Conservation (phyloP, 2,329 filamentous ascomycete species). For the Canariomyces notabilis region DNA sequence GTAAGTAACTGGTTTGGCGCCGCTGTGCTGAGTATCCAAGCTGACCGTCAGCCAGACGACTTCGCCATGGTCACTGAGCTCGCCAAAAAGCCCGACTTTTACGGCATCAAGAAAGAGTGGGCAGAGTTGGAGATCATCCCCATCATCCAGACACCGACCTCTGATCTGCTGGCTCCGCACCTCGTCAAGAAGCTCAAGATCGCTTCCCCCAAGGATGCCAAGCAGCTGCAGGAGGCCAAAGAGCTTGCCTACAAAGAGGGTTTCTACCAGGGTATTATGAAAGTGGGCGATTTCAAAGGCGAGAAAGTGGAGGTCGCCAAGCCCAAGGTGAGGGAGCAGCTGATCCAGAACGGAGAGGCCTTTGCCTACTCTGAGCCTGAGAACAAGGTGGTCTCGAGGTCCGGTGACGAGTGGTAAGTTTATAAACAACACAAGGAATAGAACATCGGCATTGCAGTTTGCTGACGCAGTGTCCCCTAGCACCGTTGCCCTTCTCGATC, state of each 20-base stretch:
- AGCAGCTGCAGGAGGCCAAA: conserved; percentile 88
- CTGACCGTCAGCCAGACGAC: conserved; percentile 54
- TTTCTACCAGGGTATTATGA: conserved; percentile 88
- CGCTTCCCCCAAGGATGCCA: conserved; percentile 88
- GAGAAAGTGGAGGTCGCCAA: conserved; percentile 83
- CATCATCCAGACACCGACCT: conserved; percentile 84
- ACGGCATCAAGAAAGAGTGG: conserved; percentile 96
- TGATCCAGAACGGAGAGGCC: conserved; percentile 58
- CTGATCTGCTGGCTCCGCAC: conserved; percentile 74
- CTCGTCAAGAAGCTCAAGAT: conserved; percentile 94
- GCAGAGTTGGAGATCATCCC: conserved; percentile 83
- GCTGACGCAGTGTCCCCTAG: conserved; percentile 31
- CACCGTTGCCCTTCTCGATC: conserved; percentile 86
- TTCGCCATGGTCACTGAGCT: conserved; percentile 85
- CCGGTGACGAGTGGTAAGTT: conserved; percentile 62
- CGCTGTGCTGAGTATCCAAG: neutral
- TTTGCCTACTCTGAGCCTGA: conserved; percentile 95
- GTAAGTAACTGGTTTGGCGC: neutral
- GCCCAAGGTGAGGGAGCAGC: conserved; percentile 71
- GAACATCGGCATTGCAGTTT: neutral
- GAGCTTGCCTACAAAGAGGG: conserved; percentile 96
- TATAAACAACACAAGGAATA: neutral
- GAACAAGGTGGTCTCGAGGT: conserved; percentile 80
- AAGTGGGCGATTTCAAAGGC: conserved; percentile 82
- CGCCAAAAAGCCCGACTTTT: conserved; percentile 91